These are phyloP conservation scores for Teratosphaeriaceae sp. DNA, from an alignment of 2,329 filamentous ascomycete species.

Conservation along the genomic window DNA sequence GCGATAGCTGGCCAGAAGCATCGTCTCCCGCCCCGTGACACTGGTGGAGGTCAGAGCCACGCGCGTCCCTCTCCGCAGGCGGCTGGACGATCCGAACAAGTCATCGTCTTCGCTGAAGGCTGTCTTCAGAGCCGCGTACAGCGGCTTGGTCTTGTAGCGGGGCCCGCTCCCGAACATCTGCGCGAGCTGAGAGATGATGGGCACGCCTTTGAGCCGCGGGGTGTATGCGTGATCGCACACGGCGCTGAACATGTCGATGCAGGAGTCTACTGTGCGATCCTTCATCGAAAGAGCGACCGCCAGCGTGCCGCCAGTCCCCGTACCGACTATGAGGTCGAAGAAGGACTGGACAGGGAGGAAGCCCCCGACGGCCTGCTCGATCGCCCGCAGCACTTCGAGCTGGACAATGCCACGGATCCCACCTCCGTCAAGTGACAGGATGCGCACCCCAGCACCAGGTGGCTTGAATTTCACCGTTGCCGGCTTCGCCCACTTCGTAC, in stretches of 20 bases:
- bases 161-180: slow-evolving; percentile 6
- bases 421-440: slow-evolving; percentile 39
- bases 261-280: slow-evolving; percentile 23
- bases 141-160: slow-evolving; percentile 17
- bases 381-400: slow-evolving; percentile 31
- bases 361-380: slow-evolving; percentile 32
- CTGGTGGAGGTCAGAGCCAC: slow-evolving; percentile 36
- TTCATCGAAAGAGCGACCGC: slow-evolving; percentile 23
- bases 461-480: slow-evolving; percentile 28
- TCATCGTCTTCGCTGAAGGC: slow-evolving; percentile 25
- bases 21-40: slow-evolving; percentile 21
- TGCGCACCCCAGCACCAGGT: slow-evolving; percentile 29
- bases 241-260: slow-evolving; percentile 25
- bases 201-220: slow-evolving; percentile 3
- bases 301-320: slow-evolving; percentile 25
- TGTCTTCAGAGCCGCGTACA: slow-evolving; percentile 27
- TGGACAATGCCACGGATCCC: slow-evolving; percentile 39
- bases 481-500: slow-evolving; percentile 1
- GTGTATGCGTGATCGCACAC: slow-evolving; percentile 18
- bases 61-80: too few species aligned
- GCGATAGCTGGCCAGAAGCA: slow-evolving; percentile 39
- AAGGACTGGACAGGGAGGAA: slow-evolving; percentile 35
- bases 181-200: slow-evolving; percentile 1
- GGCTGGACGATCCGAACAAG: slow-evolving; percentile 37
- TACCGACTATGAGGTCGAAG: slow-evolving; percentile 42